Evolutionary conservation across 2,329 filamentous ascomycete species (phyloP).

Genomic region (Claviceps fusiformis): DNA sequence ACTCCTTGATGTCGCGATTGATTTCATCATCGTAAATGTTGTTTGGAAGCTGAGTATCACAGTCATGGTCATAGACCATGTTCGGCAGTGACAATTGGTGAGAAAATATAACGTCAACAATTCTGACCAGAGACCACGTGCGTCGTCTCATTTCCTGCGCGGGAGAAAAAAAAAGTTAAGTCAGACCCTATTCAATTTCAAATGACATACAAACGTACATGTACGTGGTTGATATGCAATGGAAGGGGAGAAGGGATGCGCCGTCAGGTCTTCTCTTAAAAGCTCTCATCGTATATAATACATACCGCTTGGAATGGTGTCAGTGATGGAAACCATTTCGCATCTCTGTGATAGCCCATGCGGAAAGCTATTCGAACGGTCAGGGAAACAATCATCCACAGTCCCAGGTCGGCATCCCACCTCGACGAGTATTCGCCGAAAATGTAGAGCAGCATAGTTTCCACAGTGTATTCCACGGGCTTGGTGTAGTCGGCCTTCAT

Average conservation of each 20-base stretch:
- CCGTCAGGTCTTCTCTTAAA: no score
- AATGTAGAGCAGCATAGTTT: slow-evolving; percentile 62
- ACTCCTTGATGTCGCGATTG: slow-evolving; percentile 48
- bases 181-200: background rate
- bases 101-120: slow-evolving; percentile 64
- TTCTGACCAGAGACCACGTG: slow-evolving; percentile 57
- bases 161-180: background rate
- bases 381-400: slow-evolving; percentile 44
- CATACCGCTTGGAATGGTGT: slow-evolving; percentile 57
- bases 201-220: background rate
- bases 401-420: slow-evolving; percentile 58
- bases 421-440: slow-evolving; percentile 62
- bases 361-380: slow-evolving; percentile 47
- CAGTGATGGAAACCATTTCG: slow-evolving; percentile 58
- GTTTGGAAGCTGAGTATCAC: slow-evolving; percentile 59
- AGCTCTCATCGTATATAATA: background rate
- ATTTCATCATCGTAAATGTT: slow-evolving; percentile 78
- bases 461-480: slow-evolving; percentile 60
- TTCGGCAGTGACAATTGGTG: slow-evolving; percentile 53
- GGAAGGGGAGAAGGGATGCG: no score
- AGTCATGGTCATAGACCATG: slow-evolving; percentile 63
- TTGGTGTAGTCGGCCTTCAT: slow-evolving; percentile 65
- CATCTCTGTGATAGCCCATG: slow-evolving; percentile 68
- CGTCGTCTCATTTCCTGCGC: slow-evolving; percentile 54
- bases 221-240: background rate